Evolutionary conservation across 345 rosid species (phyloP).

Genomic region (Populus euphratica): DNA sequence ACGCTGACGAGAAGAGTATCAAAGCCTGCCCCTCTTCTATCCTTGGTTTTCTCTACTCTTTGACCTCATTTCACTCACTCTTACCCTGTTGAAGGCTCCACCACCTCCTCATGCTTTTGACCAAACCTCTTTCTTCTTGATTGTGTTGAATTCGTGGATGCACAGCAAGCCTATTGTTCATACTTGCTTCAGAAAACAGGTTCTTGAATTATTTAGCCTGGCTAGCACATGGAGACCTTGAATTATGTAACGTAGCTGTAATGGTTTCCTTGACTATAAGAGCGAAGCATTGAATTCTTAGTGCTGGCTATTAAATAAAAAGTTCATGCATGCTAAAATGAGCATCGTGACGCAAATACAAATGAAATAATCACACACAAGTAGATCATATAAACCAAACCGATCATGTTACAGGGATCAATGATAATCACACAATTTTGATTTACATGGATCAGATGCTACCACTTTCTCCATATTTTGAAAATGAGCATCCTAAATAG

Average conservation of each 20-base stretch:
- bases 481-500: not conserved
- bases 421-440: not conserved
- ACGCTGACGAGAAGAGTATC: conserved; percentile 25
- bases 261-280: not conserved
- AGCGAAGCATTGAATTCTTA: not conserved
- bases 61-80: conserved; percentile 18
- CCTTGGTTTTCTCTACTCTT: not conserved
- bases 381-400: not conserved
- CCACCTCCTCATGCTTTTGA: conserved; percentile 9
- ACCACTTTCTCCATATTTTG: not conserved
- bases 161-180: not conserved
- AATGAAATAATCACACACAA: too few relatives aligned
- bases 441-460: not conserved
- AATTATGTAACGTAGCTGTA: too few relatives aligned
- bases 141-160: not conserved
- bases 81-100: not conserved
- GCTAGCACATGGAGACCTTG: not conserved
- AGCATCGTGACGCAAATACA: too few relatives aligned
- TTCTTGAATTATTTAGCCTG: not conserved
- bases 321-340: not conserved
- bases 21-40: conserved; percentile 14
- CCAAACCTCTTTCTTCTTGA: not conserved
- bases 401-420: too few relatives aligned
- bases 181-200: not conserved
- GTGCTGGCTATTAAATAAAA: not conserved